Evolutionary conservation across 768 basidiomycete species (phyloP), one percentile per base, ranked within the genome.

Genomic region (Serpula lacrymans): DNA sequence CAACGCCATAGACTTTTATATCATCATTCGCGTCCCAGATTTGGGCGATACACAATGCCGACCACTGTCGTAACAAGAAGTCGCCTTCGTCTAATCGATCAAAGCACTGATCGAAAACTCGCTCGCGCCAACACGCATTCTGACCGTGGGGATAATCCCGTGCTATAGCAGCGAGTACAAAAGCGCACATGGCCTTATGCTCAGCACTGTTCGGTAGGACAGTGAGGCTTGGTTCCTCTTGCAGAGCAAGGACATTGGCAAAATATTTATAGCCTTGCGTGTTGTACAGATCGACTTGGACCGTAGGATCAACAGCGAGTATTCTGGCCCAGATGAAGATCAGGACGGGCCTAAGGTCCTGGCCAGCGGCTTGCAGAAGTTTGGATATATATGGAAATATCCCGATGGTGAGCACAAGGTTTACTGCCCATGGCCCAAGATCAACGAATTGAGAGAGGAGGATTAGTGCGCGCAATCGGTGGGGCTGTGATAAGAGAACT

Each of bases 271-370:
- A 93, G 2, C 87, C 86, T 47, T 80, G 77, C 4, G 82, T 72
- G 37, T 82, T 88, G 54, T 86, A 81, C 5, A 99, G 70, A 54
- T 98, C 95, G 14, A 82, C 75, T 58, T 97, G 95, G 36, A 95
- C 95, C 5, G 84, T 79, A 1, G 84, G 82, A 59, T 97, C 95
- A n/a, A 98, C 91, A 2, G 95, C 95, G 21, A 98, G 77, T 47
- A 99, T 97, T 16, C 96, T 79, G 3, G 95, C 88, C 96, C 96
- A 98, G 44, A 99, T 98, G 69, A 97, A 99, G 48, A 98, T 97
- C 16, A 99, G 72, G 7, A 98, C 95, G 1, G 96, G 96, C 20
- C 92, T 86, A n/a, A 98, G 76, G 53, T 98, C 95, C 49, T 84
- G 83, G 1, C 93, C 89, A 1, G 93, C 91, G 0, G 95, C 93